Conservation (phyloP, 441 rosid species). For the Breynia disticha region DNA sequence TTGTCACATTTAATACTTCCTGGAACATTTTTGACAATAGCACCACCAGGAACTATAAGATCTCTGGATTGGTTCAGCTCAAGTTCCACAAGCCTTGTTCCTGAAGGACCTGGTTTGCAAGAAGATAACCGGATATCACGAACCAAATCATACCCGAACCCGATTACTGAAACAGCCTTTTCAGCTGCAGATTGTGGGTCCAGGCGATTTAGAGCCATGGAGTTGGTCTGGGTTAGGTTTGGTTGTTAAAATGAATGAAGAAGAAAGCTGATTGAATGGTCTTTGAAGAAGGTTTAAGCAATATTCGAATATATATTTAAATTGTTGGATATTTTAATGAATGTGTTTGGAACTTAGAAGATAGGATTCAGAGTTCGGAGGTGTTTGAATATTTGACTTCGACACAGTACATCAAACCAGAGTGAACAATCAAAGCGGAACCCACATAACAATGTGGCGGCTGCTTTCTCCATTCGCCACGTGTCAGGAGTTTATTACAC, state of each 20-base stretch:
- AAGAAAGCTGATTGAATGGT: too few relatives aligned
- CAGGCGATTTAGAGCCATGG: conserved; percentile 41
- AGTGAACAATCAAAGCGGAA: too few relatives aligned
- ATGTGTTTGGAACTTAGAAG: too few relatives aligned
- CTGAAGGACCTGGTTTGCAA: conserved; percentile 44
- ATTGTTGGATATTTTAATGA: too few relatives aligned
- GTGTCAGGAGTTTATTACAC: too few relatives aligned
- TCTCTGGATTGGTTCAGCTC: conserved; percentile 37
- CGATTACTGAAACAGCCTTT: conserved; percentile 77
- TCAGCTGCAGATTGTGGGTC: conserved; percentile 71
- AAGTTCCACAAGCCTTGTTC: conserved; percentile 49
- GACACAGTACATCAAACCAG: too few relatives aligned
- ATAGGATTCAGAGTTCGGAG: too few relatives aligned
- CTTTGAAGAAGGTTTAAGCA: too few relatives aligned
- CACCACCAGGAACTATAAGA: conserved; percentile 68
- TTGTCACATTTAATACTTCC: conserved; percentile 69
- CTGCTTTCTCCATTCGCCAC: too few relatives aligned
- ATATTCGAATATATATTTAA: too few relatives aligned
- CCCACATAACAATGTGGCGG: background rate
- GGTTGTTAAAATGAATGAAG: too few relatives aligned
- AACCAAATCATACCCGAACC: conserved; percentile 65
- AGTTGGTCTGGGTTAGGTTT: background rate
- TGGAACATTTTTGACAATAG: conserved; percentile 48
- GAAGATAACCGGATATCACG: conserved; percentile 50
- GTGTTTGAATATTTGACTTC: too few relatives aligned